Evolutionary conservation across 1,139 yeast species (phyloP).

Genomic region (Hemisphaericaspora xylanilytica): DNA sequence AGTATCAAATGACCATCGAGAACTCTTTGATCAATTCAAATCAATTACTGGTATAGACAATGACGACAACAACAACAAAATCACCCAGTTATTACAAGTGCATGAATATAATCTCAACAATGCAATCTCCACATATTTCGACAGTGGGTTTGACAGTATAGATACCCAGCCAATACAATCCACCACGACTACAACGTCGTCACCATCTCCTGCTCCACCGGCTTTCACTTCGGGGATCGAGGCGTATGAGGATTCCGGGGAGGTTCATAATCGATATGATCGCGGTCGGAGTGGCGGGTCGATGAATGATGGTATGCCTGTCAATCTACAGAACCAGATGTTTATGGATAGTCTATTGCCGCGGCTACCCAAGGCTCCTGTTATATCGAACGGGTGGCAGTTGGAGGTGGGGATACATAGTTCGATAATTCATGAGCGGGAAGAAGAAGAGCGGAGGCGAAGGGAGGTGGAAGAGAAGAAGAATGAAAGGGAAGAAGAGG

Average conservation of each 20-base stretch:
- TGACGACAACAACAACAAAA: constrained; percentile 30
- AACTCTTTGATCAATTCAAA: constrained; percentile 37
- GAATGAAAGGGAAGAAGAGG: constrained; percentile 7
- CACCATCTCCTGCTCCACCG: constrained; percentile 1
- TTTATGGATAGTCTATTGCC: constrained; percentile 37
- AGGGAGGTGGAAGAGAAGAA: constrained; percentile 7
- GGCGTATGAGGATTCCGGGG: constrained; percentile 14
- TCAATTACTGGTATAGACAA: constrained; percentile 40
- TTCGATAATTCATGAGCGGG: constrained; percentile 23
- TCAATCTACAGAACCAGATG: constrained; percentile 35
- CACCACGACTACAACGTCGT: neutral
- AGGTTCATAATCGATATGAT: constrained; percentile 9
- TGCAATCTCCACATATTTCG: constrained; percentile 51
- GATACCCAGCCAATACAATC: constrained; percentile 3
- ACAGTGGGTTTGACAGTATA: constrained; percentile 41
- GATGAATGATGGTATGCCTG: constrained; percentile 10
- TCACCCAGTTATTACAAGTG: constrained; percentile 35
- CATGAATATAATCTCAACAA: constrained; percentile 50
- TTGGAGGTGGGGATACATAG: constrained; percentile 46
- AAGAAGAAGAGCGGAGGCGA: constrained; percentile 6
- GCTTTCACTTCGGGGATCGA: constrained; percentile 17
- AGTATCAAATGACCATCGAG: constrained; percentile 10
- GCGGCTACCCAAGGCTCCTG: constrained; percentile 42
- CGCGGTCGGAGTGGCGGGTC: constrained; percentile 8
- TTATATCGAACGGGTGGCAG: constrained; percentile 42